phyloP scores from a whole-genome alignment of 1,284 basidiomycete species.

The Irpex lacteus region DNA sequence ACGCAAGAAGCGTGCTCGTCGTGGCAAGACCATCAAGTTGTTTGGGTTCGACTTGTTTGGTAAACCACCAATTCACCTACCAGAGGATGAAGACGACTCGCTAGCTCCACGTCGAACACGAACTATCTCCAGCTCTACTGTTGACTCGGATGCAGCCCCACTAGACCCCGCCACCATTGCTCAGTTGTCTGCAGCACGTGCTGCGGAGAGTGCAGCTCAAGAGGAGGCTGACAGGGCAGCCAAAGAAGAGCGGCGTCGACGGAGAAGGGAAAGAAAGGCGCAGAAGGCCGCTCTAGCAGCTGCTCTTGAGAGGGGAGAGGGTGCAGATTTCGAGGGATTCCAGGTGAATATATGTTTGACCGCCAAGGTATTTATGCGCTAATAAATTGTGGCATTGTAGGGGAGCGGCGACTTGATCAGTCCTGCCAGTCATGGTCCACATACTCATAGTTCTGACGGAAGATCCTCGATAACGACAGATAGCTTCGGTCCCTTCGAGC shows the following conservation, averaged over 20 bases:
- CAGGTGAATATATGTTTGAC: slow-evolving; percentile 36
- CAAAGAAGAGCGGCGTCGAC: slow-evolving; percentile 43
- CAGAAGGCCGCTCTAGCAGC: slow-evolving; percentile 39
- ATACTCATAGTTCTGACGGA: slow-evolving; percentile 1
- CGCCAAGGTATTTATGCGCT: not conserved
- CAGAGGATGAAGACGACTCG: slow-evolving; percentile 48
- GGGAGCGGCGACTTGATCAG: slow-evolving; percentile 27
- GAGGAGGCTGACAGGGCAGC: slow-evolving; percentile 41
- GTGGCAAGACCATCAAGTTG: slow-evolving; percentile 43
- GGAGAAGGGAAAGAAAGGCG: slow-evolving; percentile 46
- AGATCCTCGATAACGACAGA: slow-evolving; percentile 17
- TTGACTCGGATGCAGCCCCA: slow-evolving; percentile 66
- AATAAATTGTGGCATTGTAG: slow-evolving; percentile 10
- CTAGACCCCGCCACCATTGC: slow-evolving; percentile 54
- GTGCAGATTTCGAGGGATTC: slow-evolving; percentile 55
- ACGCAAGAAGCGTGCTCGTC: slow-evolving; percentile 29
- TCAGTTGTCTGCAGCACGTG: slow-evolving; percentile 39
- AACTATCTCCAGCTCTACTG: slow-evolving; percentile 46
- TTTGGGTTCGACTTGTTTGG: slow-evolving; percentile 69
- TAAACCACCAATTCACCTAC: slow-evolving; percentile 51
- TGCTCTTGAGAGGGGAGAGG: slow-evolving; percentile 33
- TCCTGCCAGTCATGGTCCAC: not conserved
- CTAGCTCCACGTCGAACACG: slow-evolving; percentile 15
- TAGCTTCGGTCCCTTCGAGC: slow-evolving; percentile 40
- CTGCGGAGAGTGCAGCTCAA: slow-evolving; percentile 33